A percentile compares a stretch with the other conserved stretches of the same genome.
Conservation (phyloP, 78 protist genomes). For the Mastigamoeba balamuthi region DNA sequence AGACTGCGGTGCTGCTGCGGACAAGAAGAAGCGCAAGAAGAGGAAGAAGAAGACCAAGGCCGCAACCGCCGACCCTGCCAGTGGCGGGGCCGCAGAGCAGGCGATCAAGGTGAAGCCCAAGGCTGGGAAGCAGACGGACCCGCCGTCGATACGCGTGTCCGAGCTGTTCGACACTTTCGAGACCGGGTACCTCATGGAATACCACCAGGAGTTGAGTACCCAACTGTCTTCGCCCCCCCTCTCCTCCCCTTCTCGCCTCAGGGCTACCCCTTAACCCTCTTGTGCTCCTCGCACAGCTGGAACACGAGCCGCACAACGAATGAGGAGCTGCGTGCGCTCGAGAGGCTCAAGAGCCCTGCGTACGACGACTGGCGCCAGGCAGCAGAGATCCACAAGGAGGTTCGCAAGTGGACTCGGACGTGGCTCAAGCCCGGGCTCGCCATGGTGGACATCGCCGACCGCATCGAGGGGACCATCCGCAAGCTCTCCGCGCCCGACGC, state of each 20-base stretch:
- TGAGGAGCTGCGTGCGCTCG: background rate
- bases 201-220: background rate
- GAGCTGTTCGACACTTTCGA: background rate
- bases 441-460: background rate
- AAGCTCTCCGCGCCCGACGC: background rate
- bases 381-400: background rate
- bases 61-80: background rate
- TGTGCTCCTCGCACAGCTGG: too few species aligned
- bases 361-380: background rate
- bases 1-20: too few species aligned
- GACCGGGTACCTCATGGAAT: background rate
- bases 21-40: too few species aligned
- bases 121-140: background rate
- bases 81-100: background rate
- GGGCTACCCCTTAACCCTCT: too few species aligned
- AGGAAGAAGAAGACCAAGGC: background rate
- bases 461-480: background rate
- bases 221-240: too few species aligned
- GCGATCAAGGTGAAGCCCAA: background rate
- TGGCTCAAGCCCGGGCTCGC: background rate
- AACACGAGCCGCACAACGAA: background rate
- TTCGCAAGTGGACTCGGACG: background rate
- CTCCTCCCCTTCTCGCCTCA: too few species aligned
- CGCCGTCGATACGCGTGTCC: background rate
- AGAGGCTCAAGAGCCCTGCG: background rate